phyloP scores from a whole-genome alignment of 495 filamentous ascomycete genomes.

The Neurospora terricola region DNA sequence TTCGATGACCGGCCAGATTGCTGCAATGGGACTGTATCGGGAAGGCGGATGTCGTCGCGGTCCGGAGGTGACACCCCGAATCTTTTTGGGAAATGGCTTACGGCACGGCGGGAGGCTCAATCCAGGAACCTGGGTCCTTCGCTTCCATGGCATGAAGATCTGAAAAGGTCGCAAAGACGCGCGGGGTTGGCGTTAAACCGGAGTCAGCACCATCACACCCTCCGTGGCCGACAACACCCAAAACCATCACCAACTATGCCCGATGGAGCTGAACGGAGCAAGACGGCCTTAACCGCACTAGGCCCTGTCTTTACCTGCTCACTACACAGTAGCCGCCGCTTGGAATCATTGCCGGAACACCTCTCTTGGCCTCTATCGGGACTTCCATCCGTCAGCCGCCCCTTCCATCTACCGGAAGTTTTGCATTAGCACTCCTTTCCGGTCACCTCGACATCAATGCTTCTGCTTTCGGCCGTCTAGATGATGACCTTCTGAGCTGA shows the following conservation, averaged over 20 bases:
- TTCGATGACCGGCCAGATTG: neutral
- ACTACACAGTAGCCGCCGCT: neutral
- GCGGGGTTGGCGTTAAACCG: neutral
- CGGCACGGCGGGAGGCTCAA: slow-evolving; percentile 23
- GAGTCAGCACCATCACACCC: neutral
- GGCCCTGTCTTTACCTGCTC: neutral
- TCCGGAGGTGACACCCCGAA: slow-evolving; percentile 16
- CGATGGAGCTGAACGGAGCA: neutral
- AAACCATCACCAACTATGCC: neutral
- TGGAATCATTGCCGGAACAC: neutral
- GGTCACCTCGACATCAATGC: neutral
- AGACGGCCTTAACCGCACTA: neutral
- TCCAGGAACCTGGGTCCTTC: slow-evolving; percentile 15
- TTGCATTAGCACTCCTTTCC: neutral
- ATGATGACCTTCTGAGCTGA: neutral
- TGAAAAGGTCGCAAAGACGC: neutral
- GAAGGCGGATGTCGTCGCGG: neutral
- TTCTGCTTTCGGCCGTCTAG: neutral
- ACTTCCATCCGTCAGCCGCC: slow-evolving; percentile 3
- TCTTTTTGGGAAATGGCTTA: slow-evolving; percentile 18
- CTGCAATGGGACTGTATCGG: neutral
- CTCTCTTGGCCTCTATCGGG: neutral
- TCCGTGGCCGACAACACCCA: neutral
- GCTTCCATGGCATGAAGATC: neutral
- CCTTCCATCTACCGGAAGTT: slow-evolving; percentile 14